These are phyloP conservation scores for Cochlearia excelsa DNA, from an alignment of 345 rosid species.

Conservation along the genomic window DNA sequence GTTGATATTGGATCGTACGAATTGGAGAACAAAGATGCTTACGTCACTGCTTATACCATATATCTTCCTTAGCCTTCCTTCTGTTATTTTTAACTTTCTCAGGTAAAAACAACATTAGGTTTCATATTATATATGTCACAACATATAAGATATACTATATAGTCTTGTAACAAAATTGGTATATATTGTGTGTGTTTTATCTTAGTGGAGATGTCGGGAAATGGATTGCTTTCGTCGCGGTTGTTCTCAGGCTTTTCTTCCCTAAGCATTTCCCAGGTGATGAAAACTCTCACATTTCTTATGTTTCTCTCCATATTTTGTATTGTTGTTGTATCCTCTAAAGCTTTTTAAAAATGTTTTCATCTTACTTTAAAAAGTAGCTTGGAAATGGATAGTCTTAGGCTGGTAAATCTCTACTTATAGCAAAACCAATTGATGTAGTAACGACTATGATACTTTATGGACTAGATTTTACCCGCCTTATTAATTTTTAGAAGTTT, in stretches of 20 bases:
- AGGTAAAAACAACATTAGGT: slow-evolving; percentile 43
- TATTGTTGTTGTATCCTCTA: too few species aligned
- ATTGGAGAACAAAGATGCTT: slow-evolving; percentile 91
- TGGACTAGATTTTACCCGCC: too few species aligned
- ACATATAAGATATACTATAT: background rate
- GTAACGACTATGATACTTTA: too few species aligned
- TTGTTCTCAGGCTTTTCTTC: slow-evolving; percentile 86
- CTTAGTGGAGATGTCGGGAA: slow-evolving; percentile 76
- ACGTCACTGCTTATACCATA: slow-evolving; percentile 87
- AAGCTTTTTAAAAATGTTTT: too few species aligned
- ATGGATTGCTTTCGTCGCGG: slow-evolving; percentile 83
- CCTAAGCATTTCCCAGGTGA: slow-evolving; percentile 88
- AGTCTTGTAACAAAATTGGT: too few species aligned
- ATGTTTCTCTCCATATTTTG: background rate
- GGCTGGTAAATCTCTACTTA: too few species aligned
- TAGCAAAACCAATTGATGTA: too few species aligned
- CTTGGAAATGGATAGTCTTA: too few species aligned
- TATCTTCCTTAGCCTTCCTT: slow-evolving; percentile 80
- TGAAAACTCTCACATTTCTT: background rate
- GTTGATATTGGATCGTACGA: slow-evolving; percentile 84
- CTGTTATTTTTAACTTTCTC: slow-evolving; percentile 53
- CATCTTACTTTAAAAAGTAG: too few species aligned
- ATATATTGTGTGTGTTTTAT: too few species aligned
- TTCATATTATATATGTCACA: background rate
- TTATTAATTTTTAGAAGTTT: too few species aligned